Evolutionary conservation across 495 filamentous ascomycete genomes (phyloP).

Genomic region (Tuber indicum): DNA sequence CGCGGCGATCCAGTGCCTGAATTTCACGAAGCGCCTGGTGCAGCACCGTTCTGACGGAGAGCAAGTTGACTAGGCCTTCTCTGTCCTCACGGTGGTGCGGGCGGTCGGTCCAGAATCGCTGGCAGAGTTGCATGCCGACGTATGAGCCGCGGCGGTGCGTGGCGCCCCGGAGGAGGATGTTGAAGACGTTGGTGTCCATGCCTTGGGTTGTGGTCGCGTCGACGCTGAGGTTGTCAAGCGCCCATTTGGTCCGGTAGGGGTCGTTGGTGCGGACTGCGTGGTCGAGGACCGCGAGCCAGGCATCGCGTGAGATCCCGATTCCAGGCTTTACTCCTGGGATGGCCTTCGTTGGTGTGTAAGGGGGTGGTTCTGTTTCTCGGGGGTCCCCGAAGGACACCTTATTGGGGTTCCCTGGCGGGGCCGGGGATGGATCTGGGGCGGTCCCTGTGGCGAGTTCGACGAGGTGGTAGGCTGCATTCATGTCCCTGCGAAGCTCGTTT

Average conservation of each 20-base stretch:
- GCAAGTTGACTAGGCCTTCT: conserved; percentile 9
- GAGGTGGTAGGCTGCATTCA: conserved; percentile 16
- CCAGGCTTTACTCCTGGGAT: not conserved
- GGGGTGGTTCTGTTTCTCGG: not conserved
- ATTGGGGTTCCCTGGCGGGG: not conserved
- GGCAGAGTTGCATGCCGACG: conserved; percentile 26
- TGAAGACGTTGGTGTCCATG: conserved; percentile 23
- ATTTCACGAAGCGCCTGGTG: conserved; percentile 24
- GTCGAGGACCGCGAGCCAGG: conserved; percentile 22
- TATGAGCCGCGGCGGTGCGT: conserved; percentile 5
- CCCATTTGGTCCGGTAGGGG: conserved; percentile 14
- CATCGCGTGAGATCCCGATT: conserved; percentile 17
- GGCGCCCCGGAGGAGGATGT: conserved; percentile 28
- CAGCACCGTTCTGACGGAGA: conserved; percentile 30
- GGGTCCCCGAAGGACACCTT: not conserved
- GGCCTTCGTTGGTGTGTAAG: not conserved
- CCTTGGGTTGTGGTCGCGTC: conserved; percentile 13
- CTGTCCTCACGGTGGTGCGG: conserved; percentile 6
- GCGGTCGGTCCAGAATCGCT: conserved; percentile 15
- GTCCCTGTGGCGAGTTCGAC: conserved; percentile 10
- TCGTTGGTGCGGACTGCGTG: conserved; percentile 7
- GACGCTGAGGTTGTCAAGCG: conserved; percentile 13
- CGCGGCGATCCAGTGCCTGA: not conserved
- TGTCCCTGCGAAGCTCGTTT: conserved; percentile 22
- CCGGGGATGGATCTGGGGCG: not conserved